Percentiles rank a stretch among this genome's conserved stretches.
phyloP scores from a whole-genome alignment of 495 filamentous ascomycete species.

The Sporormia fimetaria region DNA sequence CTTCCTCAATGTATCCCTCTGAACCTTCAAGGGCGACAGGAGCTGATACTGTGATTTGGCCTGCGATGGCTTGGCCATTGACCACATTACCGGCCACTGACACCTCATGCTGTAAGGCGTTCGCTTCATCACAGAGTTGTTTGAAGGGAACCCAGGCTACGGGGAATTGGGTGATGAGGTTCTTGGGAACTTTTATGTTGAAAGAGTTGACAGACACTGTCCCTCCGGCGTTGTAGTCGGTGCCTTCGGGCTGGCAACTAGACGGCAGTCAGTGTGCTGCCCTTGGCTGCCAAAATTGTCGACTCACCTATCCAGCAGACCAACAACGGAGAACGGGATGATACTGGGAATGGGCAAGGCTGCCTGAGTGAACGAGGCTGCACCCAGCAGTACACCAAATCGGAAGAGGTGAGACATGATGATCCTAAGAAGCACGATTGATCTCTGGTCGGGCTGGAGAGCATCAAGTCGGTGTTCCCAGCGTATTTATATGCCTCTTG shows the following conservation, averaged over 20 bases:
- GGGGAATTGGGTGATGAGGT: slow-evolving; percentile 35
- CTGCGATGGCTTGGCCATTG: slow-evolving; percentile 30
- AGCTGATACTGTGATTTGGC: slow-evolving; percentile 27
- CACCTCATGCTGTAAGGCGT: slow-evolving; percentile 31
- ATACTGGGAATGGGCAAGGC: slow-evolving; percentile 12
- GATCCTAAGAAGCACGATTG: too few species aligned
- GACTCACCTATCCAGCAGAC: slow-evolving; percentile 11
- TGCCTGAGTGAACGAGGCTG: too few species aligned
- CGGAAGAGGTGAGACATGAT: too few species aligned
- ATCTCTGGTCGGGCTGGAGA: too few species aligned
- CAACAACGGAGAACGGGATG: slow-evolving; percentile 12
- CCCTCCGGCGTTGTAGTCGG: slow-evolving; percentile 34
- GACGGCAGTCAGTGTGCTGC: not conserved
- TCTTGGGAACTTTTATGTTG: slow-evolving; percentile 34
- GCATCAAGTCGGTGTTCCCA: too few species aligned
- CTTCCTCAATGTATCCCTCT: slow-evolving; percentile 31
- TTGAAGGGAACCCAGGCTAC: slow-evolving; percentile 33
- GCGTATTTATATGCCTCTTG: too few species aligned
- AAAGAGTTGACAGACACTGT: slow-evolving; percentile 33
- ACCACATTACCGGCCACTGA: slow-evolving; percentile 33
- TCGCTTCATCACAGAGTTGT: slow-evolving; percentile 27
- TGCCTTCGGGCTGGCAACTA: slow-evolving; percentile 4
- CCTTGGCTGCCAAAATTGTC: not conserved
- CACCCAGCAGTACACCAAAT: too few species aligned
- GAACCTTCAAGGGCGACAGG: slow-evolving; percentile 28